A percentile compares a stretch with the other conserved stretches of the same genome.
phyloP scores from a whole-genome alignment of 441 rosid genomes.

The Eutrema salsugineum region DNA sequence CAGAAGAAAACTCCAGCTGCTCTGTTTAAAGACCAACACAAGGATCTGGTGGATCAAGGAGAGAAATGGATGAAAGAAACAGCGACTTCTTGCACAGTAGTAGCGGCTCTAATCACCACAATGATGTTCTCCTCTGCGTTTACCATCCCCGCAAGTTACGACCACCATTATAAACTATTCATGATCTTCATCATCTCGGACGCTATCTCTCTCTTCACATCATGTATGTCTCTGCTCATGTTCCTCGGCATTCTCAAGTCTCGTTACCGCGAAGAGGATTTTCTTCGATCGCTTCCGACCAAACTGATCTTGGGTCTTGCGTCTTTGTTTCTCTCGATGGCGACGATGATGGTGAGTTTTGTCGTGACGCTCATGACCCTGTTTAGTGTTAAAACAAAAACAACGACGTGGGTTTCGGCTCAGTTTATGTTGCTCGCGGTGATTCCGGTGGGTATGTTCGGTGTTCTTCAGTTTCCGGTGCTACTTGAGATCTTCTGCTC shows the following conservation, averaged over 20 bases:
- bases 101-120: constrained; percentile 69
- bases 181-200: constrained; percentile 51
- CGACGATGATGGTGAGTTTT: constrained; percentile 67
- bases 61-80: constrained; percentile 77
- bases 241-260: constrained; percentile 71
- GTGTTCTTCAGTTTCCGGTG: constrained; percentile 62
- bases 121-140: constrained; percentile 70
- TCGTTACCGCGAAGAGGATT: constrained; percentile 71
- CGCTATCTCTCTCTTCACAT: constrained; percentile 58
- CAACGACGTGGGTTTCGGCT: constrained; percentile 35
- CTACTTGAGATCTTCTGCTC: constrained; percentile 55
- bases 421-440: constrained; percentile 55
- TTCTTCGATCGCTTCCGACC: constrained; percentile 55
- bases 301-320: constrained; percentile 66
- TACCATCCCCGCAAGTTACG: constrained; percentile 54
- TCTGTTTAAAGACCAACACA: constrained; percentile 52
- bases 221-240: constrained; percentile 62
- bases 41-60: constrained; percentile 50
- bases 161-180: constrained; percentile 26
- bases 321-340: constrained; percentile 63
- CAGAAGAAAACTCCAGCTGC: constrained; percentile 46
- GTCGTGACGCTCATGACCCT: constrained; percentile 22
- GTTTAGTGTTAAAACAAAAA: neutral
- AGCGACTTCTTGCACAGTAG: constrained; percentile 64
- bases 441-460: constrained; percentile 58